Evolutionary conservation across 2,329 filamentous ascomycete species (phyloP), one percentile per base, ranked within the genome.

Genomic region (Fusarium humuli): DNA sequence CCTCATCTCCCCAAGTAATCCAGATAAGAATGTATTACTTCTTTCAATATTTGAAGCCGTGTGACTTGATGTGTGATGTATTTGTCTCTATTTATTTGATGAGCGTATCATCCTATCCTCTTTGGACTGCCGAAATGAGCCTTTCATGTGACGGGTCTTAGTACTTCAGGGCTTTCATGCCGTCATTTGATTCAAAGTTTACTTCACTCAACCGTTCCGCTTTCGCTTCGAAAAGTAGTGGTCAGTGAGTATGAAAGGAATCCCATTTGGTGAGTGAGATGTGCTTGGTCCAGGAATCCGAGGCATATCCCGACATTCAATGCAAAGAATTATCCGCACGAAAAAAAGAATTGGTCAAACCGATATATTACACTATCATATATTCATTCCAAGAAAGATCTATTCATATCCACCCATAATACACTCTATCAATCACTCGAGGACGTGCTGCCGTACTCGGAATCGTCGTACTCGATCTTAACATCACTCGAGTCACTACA

Each of bases 391-490:
- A n/a, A 22, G 27, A 29, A 5, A 2, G 9, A 20, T 7, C 8
- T 41, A 34, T 53, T 22, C 34, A 4, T n/a, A 16, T 27, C n/a
- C 18, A 22, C 18, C 34, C 23, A 10, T 3, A 18, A 29, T 20
- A 13, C 8, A 22, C 14, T 53, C n/a, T 7, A 44, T 46, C 22
- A 54, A 16, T 54, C 30, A 20, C 29, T 29, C 10, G 49, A 52
- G 14, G 62, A 57, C 20, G 60, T 59, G 34, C 64, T 71, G 13
- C 46, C 69, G n/a, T 75, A 75, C 49, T 75, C 73, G 2, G 70
- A 74, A 23, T 73, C 70, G 40, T 71, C 70, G 42, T 75, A 75
- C 45, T 69, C 61, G 27, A 74, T 73, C 30, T 72, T 53, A 41
- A 75, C 72, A 34, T 71, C 71, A 37, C 58, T 72, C 5, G 52